Percentiles rank a stretch among this genome's conserved stretches.
Evolutionary conservation across 768 basidiomycete genomes (phyloP).

Genomic region (Lanmaoa rubissima): DNA sequence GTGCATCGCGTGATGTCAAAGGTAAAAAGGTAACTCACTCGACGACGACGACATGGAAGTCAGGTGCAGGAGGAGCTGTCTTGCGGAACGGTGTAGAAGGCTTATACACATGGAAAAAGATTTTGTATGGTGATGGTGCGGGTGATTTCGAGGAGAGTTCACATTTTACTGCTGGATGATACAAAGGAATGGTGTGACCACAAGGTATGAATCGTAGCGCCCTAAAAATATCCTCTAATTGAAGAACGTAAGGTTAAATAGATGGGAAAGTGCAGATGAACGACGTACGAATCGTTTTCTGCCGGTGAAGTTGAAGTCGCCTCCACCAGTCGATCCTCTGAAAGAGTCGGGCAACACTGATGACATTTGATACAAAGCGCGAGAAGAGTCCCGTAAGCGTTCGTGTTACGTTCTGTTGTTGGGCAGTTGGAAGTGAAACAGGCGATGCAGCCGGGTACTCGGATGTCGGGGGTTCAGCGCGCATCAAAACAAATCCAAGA

Average conservation of each 20-base stretch:
- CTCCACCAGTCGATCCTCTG: constrained; percentile 58
- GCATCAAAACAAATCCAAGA: constrained; percentile 84
- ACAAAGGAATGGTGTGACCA: constrained; percentile 53
- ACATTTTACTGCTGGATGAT: constrained; percentile 10
- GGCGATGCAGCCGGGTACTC: constrained; percentile 53
- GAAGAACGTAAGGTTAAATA: not conserved
- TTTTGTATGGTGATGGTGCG: constrained; percentile 45
- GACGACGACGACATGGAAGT: constrained; percentile 84
- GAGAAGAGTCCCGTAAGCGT: constrained; percentile 15
- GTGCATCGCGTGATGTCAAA: not conserved
- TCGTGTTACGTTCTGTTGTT: not conserved
- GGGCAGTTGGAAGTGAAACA: constrained; percentile 6
- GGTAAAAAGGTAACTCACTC: constrained; percentile 52
- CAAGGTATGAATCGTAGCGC: constrained; percentile 71
- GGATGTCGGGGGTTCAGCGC: constrained; percentile 59
- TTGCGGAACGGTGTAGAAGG: constrained; percentile 84
- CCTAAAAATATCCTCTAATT: constrained; percentile 62
- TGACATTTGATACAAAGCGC: constrained; percentile 1
- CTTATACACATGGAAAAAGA: constrained; percentile 92
- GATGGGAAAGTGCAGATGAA: not conserved
- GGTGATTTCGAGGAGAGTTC: not conserved
- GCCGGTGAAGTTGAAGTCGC: constrained; percentile 51
- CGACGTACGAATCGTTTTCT: constrained; percentile 52
- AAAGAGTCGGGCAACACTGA: constrained; percentile 4
- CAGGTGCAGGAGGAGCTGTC: constrained; percentile 71